Evolutionary conservation across 2,329 filamentous ascomycete genomes (phyloP), one percentile per base, ranked within the genome.

Genomic region (Lachnellula willkommii): DNA sequence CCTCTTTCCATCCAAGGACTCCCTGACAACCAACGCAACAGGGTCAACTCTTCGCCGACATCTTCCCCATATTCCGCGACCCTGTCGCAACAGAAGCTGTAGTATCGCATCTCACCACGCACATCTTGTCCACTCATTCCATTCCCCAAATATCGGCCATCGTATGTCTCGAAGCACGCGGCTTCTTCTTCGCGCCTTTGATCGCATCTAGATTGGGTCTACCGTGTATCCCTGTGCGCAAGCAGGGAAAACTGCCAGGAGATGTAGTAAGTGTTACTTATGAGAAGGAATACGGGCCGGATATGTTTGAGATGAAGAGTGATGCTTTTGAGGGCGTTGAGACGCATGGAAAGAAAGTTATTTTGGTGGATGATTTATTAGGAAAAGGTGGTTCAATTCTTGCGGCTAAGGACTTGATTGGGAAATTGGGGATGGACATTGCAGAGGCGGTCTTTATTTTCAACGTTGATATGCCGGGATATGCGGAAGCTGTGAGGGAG

Each of bases 321-420:
- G 90, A 87, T 71, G 85, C 87, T 43, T 64, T 64, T 52, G 62
- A 64, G 22, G 58, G 60, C 0, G 54, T 61, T 15, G 86, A 96
- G 69, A 85, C 87, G 75, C 79, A 81, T 43, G 91, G 90, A 43
- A 89, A 95, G 76, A 91, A 87, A 74, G 92, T 95, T 55, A 77
- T 97, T 57, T 80, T 97, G 64, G 89, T 97, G 26, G 93, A 97
- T 74, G 93, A 97, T 72, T 94, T 97, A 69, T 95, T 97, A 75
- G 93, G 93, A 54, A 96, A 92, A 61, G 92, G 92, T 74, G 92
- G 92, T 65, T 95, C 90, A 58, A 91, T 93, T 58, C 83, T 83
- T 63, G 93, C 92, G 59, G 91, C 90, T 20, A 90, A 88, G 63
- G 82, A 88, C 58, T 85, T 97, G 58, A 88, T 96, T 65, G 81